phyloP scores from a whole-genome alignment of 2,329 filamentous ascomycete genomes.

The Lachnellula suecica region DNA sequence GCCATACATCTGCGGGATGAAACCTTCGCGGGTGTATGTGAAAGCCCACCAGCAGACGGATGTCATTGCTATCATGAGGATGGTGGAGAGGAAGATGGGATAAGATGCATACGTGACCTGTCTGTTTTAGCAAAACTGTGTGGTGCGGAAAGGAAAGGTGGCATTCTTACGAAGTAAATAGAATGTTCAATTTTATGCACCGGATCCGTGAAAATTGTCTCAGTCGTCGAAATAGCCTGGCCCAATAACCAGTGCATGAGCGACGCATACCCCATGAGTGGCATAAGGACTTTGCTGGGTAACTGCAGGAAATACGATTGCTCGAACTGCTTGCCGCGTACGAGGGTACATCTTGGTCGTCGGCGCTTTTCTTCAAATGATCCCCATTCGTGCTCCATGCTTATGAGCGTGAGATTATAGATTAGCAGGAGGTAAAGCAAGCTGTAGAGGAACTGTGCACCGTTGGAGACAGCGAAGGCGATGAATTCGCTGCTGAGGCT shows the following conservation, averaged over 20 bases:
- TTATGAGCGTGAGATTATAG: constrained; percentile 22
- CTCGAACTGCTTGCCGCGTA: constrained; percentile 15
- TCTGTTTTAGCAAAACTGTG: neutral
- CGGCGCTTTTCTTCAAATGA: constrained; percentile 12
- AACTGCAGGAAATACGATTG: constrained; percentile 23
- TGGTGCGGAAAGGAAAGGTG: neutral
- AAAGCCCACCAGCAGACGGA: constrained; percentile 22
- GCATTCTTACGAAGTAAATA: constrained; percentile 10
- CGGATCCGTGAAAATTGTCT: constrained; percentile 20
- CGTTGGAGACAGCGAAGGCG: constrained; percentile 23
- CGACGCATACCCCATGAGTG: constrained; percentile 18
- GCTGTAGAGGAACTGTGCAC: constrained; percentile 20
- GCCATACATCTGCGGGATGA: constrained; percentile 24
- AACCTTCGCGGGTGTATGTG: constrained; percentile 19
- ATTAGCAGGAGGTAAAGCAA: constrained; percentile 20
- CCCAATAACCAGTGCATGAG: constrained; percentile 25
- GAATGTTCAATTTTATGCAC: constrained; percentile 14
- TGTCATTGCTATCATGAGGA: constrained; percentile 20
- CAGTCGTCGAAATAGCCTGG: constrained; percentile 16
- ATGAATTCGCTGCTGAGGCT: constrained; percentile 14
- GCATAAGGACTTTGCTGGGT: constrained; percentile 14
- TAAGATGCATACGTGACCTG: constrained; percentile 20
- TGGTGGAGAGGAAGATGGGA: constrained; percentile 19
- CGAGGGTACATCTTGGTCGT: constrained; percentile 17
- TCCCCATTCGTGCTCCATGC: constrained; percentile 26